Evolutionary conservation across 345 rosid species (phyloP), one percentile per base, ranked within the genome.

Genomic region (Syzygium grande): DNA sequence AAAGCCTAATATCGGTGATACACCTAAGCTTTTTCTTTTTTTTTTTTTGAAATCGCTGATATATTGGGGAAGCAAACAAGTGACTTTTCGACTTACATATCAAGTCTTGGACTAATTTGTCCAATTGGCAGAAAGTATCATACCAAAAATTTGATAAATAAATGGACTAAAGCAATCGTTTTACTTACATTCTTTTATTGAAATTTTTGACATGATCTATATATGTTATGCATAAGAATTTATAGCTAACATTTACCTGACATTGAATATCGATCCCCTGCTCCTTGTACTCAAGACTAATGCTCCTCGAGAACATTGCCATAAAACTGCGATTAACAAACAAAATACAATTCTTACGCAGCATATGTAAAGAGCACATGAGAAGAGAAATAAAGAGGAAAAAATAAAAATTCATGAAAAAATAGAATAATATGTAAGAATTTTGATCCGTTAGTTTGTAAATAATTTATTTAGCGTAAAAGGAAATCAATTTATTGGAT

Each of bases 241-340:
- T 38, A 73, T 30, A 38, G 46, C 23, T 2, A 12, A 21, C 29
- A 43, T 15, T 56, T 53, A 93, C 95, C 92, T 93, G 93, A 85
- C 95, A 93, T 54, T 92, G 95, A 27, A 93, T 80, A 73, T 93
- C 92, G 12, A 94, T 90, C 85, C 95, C 95, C 2, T 85, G 86
- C 65, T 89, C 80, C 90, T 89, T 89, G 87, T 93, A 94, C 41
- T 94, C 95, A 85, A 91, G 38, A 51, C 7, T 49, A 25, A 92
- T 89, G 88, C 89, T 86, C 88, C 87, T 91, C 30, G 95, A 93
- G 61, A 93, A 90, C 88, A 90, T 90, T 17, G 90, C 91, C 43
- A 92, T 86, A 63, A 90, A 93, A 87, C 95, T 94, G 90, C 4
- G 21, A 87, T 38, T 17, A 73, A 34, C 80, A 34, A 73, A 17